phyloP scores from a whole-genome alignment of 2,329 filamentous ascomycete genomes.

The Nemania sp. region DNA sequence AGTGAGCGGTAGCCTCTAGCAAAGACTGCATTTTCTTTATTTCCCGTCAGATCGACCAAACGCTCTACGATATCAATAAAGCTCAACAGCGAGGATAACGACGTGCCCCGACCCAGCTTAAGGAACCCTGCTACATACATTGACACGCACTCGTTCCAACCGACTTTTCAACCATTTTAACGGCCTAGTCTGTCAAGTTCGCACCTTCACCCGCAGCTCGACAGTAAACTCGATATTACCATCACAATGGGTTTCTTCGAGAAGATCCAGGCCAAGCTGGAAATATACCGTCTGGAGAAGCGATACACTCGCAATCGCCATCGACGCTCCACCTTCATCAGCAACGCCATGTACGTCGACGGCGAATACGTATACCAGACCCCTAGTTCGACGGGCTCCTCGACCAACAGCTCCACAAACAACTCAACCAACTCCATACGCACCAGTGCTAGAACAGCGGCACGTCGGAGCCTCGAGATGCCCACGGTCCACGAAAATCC shows the following conservation, averaged over 20 bases:
- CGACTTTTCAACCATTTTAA: background rate
- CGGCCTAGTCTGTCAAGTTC: background rate
- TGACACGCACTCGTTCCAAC: background rate
- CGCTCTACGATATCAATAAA: conserved; percentile 3
- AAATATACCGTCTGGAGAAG: conserved; percentile 94
- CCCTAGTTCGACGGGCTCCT: conserved; percentile 62
- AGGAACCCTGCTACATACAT: background rate
- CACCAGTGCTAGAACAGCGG: conserved; percentile 27
- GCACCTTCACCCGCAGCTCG: background rate
- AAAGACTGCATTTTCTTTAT: conserved; percentile 7
- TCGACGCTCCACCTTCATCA: conserved; percentile 86
- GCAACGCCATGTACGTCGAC: conserved; percentile 89
- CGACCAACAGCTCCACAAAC: conserved; percentile 37
- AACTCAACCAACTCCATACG: conserved; percentile 30
- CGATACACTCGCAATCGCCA: conserved; percentile 87
- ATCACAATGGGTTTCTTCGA: conserved; percentile 54
- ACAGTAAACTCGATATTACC: background rate
- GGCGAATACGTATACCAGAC: conserved; percentile 90
- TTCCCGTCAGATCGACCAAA: background rate
- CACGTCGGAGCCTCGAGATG: conserved; percentile 37
- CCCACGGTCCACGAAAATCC: conserved; percentile 33
- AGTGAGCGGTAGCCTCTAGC: conserved; percentile 1
- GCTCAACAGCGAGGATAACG: background rate
- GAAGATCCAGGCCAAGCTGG: conserved; percentile 70
- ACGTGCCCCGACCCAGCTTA: background rate